Percentiles rank a stretch among this genome's conserved stretches.
Conservation (phyloP, 1,139 yeast genomes). For the Kazachstania sp. region DNA sequence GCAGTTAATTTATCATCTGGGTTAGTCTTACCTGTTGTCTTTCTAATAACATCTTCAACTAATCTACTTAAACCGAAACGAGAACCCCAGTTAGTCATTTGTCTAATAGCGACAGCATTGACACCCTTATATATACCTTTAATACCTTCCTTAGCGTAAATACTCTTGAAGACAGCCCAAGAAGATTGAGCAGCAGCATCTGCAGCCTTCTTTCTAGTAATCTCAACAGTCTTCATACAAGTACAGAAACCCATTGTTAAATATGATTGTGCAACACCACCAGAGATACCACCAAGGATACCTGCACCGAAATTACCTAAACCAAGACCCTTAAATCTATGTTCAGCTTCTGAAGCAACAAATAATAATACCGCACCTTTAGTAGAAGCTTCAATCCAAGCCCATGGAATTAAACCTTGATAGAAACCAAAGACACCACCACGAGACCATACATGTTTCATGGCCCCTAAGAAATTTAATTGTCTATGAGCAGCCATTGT, state of each 20-base stretch:
- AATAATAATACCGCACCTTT: conserved; percentile 96
- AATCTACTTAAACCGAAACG: conserved; percentile 87
- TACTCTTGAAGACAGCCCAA: conserved; percentile 77
- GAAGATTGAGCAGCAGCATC: conserved; percentile 61
- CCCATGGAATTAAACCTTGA: conserved; percentile 98
- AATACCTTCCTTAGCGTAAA: conserved; percentile 77
- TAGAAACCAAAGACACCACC: conserved; percentile 90
- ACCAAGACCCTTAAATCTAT: conserved; percentile 57
- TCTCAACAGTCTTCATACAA: conserved; percentile 96
- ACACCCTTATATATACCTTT: conserved; percentile 96
- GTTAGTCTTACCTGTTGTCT: conserved; percentile 49
- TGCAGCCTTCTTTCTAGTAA: conserved; percentile 71
- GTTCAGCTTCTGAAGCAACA: conserved; percentile 89
- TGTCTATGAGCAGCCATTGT: conserved; percentile 96
- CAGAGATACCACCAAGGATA: conserved; percentile 88
- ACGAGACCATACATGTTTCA: conserved; percentile 76
- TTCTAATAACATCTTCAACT: conserved; percentile 79
- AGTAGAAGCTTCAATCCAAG: conserved; percentile 99
- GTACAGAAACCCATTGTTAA: conserved; percentile 97
- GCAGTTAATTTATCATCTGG: conserved; percentile 57
- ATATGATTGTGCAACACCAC: conserved; percentile 91
- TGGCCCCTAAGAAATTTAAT: conserved; percentile 58
- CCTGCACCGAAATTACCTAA: conserved; percentile 72
- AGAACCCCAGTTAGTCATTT: conserved; percentile 98
- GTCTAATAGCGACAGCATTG: conserved; percentile 98